Base-by-base conservation (phyloP, 495 filamentous ascomycete species). In the Chaetomium cochliodes region DNA sequence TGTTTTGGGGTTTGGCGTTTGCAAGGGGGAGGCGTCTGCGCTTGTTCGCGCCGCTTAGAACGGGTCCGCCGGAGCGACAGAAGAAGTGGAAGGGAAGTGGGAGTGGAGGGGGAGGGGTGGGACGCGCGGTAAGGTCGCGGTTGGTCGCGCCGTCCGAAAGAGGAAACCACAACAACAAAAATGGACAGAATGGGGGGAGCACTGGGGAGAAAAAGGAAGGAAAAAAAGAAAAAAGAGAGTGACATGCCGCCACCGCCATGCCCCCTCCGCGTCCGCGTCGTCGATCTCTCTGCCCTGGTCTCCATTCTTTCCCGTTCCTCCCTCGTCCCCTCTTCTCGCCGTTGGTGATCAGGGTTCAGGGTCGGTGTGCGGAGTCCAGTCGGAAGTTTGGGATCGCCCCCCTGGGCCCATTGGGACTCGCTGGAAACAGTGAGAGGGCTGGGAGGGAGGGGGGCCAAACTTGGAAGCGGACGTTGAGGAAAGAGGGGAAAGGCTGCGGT, bases 331-430 rank as follows among this genome's bases (percentile, higher is more conserved):
- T 6, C 26, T n/a, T 6, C 26, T n/a, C 16, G 57, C 42, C 44
- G 58, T 60, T 51, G 49, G 26, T 42, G 59, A 62, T 56, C 60
- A 63, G 51, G 60, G 51, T 63, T 26, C 49, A 46, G 60, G 60
- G 47, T 18, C 39, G 18, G 12, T 30, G 20, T 41, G 50, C 22
- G 22, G n/a, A 18, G 60, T 33, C 60, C 60, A 63, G 51, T 63
- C 60, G 52, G 60, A 56, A 55, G 15, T 56, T 61, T 12, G 60
- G 51, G 51, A 63, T 46, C 37, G 15, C 51, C 23, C 39, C 37
- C 18, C 20, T 11, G 18, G 58, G 26, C 18, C 7, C 28, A 16
- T 55, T 33, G 26, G 16, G 16, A 30, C 7, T 20, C 13, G 15
- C 5, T 18, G 11, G 23, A 2, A 23, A 4, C 12, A 5, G 28